Percentiles rank a stretch among this genome's conserved stretches.
Evolutionary conservation across 164 flowering plant species (phyloP).

Genomic region (Stephania cephalantha): DNA sequence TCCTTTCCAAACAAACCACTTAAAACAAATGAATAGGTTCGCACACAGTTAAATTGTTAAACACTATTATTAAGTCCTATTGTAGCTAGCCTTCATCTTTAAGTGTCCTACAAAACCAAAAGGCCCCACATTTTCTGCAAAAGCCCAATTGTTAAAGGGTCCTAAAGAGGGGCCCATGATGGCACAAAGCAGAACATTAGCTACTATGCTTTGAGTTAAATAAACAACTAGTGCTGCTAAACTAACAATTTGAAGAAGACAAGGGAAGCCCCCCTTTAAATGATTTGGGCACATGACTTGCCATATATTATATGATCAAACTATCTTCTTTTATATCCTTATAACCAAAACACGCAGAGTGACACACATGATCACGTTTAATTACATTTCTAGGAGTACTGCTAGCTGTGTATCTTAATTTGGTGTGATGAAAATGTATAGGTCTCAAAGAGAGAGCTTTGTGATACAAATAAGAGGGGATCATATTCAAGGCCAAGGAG

Average conservation of each 20-base stretch:
- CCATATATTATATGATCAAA: neutral
- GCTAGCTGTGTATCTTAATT: neutral
- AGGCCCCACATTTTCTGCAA: neutral
- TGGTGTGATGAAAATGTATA: conserved; percentile 22
- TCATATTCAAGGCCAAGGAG: neutral
- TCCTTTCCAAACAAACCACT: neutral
- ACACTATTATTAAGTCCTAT: conserved; percentile 13
- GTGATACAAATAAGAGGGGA: conserved; percentile 30
- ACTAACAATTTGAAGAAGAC: conserved; percentile 17
- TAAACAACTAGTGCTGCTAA: conserved; percentile 11
- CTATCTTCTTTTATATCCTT: conserved; percentile 11
- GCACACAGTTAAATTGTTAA: neutral
- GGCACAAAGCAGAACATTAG: neutral
- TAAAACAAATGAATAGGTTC: neutral
- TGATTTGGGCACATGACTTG: conserved; percentile 65
- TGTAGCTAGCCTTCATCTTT: conserved; percentile 1
- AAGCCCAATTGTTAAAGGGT: neutral
- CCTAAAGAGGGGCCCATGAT: neutral
- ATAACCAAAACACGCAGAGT: conserved; percentile 17
- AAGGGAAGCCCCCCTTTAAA: conserved; percentile 41
- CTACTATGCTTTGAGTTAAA: conserved; percentile 11
- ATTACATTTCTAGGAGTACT: conserved; percentile 35
- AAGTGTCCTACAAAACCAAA: conserved; percentile 2
- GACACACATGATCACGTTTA: conserved; percentile 38
- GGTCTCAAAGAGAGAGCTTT: conserved; percentile 33